Evolutionary conservation across 176 grass and related monocot species (phyloP), one percentile per base, ranked within the genome.

Genomic region (Lolium multiflorum): DNA sequence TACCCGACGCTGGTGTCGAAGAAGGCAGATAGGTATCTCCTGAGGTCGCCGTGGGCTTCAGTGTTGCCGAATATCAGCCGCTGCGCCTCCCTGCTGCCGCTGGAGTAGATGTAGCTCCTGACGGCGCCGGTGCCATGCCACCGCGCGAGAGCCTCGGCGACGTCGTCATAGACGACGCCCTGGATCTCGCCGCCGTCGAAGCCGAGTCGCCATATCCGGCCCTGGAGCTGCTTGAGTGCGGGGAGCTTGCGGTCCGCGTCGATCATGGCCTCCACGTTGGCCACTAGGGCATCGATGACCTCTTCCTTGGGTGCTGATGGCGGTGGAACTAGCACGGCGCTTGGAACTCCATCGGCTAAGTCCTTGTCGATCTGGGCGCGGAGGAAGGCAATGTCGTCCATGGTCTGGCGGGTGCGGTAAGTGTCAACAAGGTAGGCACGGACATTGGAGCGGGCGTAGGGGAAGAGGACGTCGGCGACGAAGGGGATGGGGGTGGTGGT

Each of bases 81-180:
- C 74, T 98, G 95, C n/a, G 95, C 96, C 86, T 98, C 96, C 85
- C 93, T 93, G 77, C 93, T 98, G 44, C 96, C 95, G 66, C 96
- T 98, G 46, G 96, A 98, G 79, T 98, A 98, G 56, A 93, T 92
- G 81, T 98, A 98, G n/a, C 89, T 85, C 93, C 91, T 97, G 66
- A 93, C 82, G 66, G 91, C 82, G 62, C 93, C 92, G 70, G 8
- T 68, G 5, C 75, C 81, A 61, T 94, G 91, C 96, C 96, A 98
- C 69, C 56, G 85, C 78, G 81, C 65, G 74, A 98, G 86, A 28
- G 91, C 96, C 7, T 89, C 63, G 12, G 90, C 88, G 56, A 89
- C 93, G 79, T 98, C 96, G 46, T 94, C 90, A 61, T 89, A 98
- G 85, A 98, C 91, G 74, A 88, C 79, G 43, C 88, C 93, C 69